Evolutionary conservation across 441 rosid genomes (phyloP).

Genomic region (Corymbia calophylla): DNA sequence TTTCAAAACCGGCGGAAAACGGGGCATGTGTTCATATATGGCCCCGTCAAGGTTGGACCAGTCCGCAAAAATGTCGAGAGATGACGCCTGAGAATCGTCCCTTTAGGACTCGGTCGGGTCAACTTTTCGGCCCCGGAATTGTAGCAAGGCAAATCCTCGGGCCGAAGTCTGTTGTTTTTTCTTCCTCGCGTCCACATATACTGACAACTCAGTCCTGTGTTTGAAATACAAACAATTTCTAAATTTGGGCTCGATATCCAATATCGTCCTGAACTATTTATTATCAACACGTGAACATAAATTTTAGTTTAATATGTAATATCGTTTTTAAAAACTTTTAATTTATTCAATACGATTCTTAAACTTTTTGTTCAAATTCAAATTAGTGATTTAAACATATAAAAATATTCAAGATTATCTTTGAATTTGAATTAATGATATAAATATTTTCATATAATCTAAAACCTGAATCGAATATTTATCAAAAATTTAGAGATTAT

Average conservation of each 20-base stretch:
- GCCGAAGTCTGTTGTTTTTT: neutral
- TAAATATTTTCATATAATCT: neutral
- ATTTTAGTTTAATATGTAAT: accelerated
- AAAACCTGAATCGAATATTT: accelerated
- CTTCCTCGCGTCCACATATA: neutral
- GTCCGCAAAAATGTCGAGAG: neutral
- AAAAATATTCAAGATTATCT: neutral
- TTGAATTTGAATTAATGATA: neutral
- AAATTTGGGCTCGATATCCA: accelerated
- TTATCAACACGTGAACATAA: no score
- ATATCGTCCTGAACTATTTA: accelerated
- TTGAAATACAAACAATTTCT: no score
- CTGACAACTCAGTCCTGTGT: neutral
- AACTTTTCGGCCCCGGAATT: neutral
- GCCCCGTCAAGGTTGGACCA: neutral
- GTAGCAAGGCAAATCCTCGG: neutral
- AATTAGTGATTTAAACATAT: accelerated
- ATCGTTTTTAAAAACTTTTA: accelerated
- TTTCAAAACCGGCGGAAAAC: neutral
- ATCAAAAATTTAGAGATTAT: accelerated
- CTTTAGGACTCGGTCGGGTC: neutral
- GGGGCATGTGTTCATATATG: neutral
- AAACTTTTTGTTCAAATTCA: neutral
- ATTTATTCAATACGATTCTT: accelerated
- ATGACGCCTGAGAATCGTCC: neutral